These are phyloP conservation scores for Metarhizium guizhouense DNA, from an alignment of 2,329 filamentous ascomycete species.

Conservation along the genomic window DNA sequence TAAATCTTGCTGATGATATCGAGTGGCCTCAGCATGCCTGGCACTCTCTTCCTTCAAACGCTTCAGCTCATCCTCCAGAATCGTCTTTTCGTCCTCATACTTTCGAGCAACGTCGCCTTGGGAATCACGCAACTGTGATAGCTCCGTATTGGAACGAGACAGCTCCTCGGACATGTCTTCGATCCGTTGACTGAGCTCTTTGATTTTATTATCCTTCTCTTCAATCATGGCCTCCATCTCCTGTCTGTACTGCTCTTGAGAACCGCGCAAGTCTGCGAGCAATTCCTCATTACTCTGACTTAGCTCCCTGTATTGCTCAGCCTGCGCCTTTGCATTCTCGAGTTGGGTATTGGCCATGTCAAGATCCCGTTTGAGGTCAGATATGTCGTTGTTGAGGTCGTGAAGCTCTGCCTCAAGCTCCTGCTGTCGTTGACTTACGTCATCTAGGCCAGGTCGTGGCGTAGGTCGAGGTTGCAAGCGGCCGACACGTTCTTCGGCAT, in stretches of 20 bases:
- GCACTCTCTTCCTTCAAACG: slow-evolving; percentile 79
- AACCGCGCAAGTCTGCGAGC: slow-evolving; percentile 66
- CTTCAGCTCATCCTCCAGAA: slow-evolving; percentile 68
- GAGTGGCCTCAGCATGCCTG: slow-evolving; percentile 67
- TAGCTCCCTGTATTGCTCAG: slow-evolving; percentile 81
- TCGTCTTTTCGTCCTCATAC: slow-evolving; percentile 73
- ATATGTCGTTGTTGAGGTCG: slow-evolving; percentile 73
- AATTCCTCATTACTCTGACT: slow-evolving; percentile 84
- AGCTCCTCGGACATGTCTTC: slow-evolving; percentile 80
- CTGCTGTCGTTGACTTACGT: slow-evolving; percentile 36
- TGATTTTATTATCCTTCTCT: slow-evolving; percentile 71
- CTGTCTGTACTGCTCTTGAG: slow-evolving; percentile 79
- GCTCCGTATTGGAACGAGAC: slow-evolving; percentile 69
- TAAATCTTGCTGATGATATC: slow-evolving; percentile 83
- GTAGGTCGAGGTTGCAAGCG: slow-evolving; percentile 74
- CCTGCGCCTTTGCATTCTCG: slow-evolving; percentile 70
- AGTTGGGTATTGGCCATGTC: slow-evolving; percentile 74
- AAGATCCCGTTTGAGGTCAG: slow-evolving; percentile 79
- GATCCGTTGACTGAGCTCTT: slow-evolving; percentile 72
- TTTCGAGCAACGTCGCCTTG: slow-evolving; percentile 65
- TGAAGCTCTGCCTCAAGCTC: slow-evolving; percentile 56
- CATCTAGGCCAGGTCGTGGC: slow-evolving; percentile 42
- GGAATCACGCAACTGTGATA: slow-evolving; percentile 70
- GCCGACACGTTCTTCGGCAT: slow-evolving; percentile 78
- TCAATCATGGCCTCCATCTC: slow-evolving; percentile 70